Percentiles rank a stretch among this genome's conserved stretches.
Conservation (phyloP, 1,139 yeast species). For the Scheffersomyces segobiensis region DNA sequence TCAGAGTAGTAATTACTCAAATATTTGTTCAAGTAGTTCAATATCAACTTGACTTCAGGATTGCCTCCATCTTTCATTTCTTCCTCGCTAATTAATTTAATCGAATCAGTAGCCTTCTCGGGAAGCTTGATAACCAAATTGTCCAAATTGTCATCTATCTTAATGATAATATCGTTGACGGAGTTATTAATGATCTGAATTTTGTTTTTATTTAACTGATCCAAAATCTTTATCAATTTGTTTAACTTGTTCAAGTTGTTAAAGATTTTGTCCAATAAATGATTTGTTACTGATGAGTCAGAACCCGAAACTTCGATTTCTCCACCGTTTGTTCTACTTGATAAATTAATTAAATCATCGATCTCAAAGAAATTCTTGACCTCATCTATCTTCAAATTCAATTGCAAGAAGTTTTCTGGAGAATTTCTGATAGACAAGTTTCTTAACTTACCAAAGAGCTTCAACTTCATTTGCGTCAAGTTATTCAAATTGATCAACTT, state of each 20-base stretch:
- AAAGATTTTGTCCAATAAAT: conserved; percentile 28
- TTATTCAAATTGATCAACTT: conserved; percentile 21
- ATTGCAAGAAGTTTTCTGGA: conserved; percentile 15
- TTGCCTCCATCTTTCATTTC: conserved; percentile 5
- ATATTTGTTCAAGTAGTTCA: conserved; percentile 28
- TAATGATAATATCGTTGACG: conserved; percentile 29
- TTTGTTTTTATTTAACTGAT: conserved; percentile 31
- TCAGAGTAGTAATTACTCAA: conserved; percentile 10
- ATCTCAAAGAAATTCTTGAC: conserved; percentile 29
- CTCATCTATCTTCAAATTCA: conserved; percentile 23
- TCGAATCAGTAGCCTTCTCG: conserved; percentile 16
- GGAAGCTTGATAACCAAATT: conserved; percentile 27
- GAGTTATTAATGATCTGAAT: conserved; percentile 30
- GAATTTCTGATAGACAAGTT: conserved; percentile 20
- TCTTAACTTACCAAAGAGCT: conserved; percentile 32
- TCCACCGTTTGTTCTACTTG: conserved; percentile 17
- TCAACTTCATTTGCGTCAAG: conserved; percentile 27
- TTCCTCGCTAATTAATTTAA: conserved; percentile 11
- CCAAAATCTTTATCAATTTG: conserved; percentile 33
- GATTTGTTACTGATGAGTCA: conserved; percentile 2
- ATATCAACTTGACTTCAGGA: conserved; percentile 21
- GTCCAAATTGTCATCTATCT: conserved; percentile 28
- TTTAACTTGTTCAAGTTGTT: conserved; percentile 33
- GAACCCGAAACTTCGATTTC: conserved; percentile 3
- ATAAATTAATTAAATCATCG: conserved; percentile 26